phyloP scores from a whole-genome alignment of 1,139 yeast species.

The Candida labiduridarum region DNA sequence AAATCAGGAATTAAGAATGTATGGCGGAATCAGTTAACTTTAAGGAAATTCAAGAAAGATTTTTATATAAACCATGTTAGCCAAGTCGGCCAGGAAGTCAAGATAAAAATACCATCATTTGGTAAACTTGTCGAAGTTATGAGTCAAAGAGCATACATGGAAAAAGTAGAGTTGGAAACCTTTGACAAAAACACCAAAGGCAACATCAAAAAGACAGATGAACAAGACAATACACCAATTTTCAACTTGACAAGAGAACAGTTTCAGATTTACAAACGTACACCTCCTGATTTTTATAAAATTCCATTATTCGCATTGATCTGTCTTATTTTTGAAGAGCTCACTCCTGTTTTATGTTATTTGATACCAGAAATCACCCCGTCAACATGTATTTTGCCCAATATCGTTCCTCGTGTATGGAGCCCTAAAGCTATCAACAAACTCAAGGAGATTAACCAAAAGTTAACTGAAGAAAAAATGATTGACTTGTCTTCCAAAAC shows the following conservation, averaged over 20 bases:
- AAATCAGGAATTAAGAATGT: conserved; percentile 54
- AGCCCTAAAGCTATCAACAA: conserved; percentile 14
- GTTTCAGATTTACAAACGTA: conserved; percentile 58
- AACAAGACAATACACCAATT: conserved; percentile 12
- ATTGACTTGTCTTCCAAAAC: conserved; percentile 34
- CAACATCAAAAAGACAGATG: conserved; percentile 22
- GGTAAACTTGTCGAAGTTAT: conserved; percentile 32
- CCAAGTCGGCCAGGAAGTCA: conserved; percentile 26
- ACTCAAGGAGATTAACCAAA: conserved; percentile 11
- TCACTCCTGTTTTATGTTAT: conserved; percentile 62
- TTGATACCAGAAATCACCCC: conserved; percentile 67
- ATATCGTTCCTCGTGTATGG: conserved; percentile 44
- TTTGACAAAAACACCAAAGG: conserved; percentile 19
- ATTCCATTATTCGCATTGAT: conserved; percentile 65
- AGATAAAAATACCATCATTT: conserved; percentile 29
- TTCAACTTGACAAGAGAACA: conserved; percentile 54
- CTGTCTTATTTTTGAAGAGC: conserved; percentile 60
- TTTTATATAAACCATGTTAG: conserved; percentile 28
- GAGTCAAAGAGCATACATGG: conserved; percentile 39
- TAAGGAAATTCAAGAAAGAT: conserved; percentile 23
- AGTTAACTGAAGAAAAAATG: conserved; percentile 10
- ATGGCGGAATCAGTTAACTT: conserved; percentile 41
- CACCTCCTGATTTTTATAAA: conserved; percentile 57
- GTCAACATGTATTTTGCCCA: conserved; percentile 66
- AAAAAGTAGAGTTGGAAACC: conserved; percentile 28